Percentiles rank a stretch among this genome's conserved stretches.
Conservation (phyloP, 208 protist species). For the Crithidia bombi region DNA sequence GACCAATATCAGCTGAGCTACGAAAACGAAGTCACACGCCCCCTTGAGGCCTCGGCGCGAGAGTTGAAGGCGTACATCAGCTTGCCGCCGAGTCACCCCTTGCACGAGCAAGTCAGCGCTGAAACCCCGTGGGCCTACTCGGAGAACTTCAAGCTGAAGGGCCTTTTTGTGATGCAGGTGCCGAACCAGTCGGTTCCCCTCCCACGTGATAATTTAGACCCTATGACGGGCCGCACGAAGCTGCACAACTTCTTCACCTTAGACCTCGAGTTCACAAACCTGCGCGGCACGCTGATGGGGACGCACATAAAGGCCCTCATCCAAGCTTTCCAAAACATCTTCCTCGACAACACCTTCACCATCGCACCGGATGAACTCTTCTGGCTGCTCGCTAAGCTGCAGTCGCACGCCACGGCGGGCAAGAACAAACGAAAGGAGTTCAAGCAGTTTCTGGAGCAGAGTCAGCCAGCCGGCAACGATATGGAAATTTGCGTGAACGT, state of each 20-base stretch:
- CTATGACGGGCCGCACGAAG: constrained; percentile 50
- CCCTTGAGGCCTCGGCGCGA: constrained; percentile 52
- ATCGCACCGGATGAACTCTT: constrained; percentile 83
- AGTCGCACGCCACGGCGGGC: constrained; percentile 67
- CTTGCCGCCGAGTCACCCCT: constrained; percentile 71
- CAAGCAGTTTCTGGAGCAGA: constrained; percentile 67
- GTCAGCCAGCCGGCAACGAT: constrained; percentile 65
- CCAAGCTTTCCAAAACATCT: constrained; percentile 69
- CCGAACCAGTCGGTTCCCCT: constrained; percentile 71
- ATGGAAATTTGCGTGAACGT: constrained; percentile 67
- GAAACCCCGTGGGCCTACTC: constrained; percentile 52
- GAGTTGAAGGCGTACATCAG: constrained; percentile 63
- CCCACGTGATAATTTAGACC: constrained; percentile 53
- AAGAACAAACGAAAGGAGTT: constrained; percentile 83
- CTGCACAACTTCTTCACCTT: constrained; percentile 73
- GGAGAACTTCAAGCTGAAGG: constrained; percentile 54
- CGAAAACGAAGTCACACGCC: constrained; percentile 76
- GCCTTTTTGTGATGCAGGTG: constrained; percentile 63
- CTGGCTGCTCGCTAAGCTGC: constrained; percentile 82
- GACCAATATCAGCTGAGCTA: constrained; percentile 84
- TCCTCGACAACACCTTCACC: constrained; percentile 64
- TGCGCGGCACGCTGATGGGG: constrained; percentile 65
- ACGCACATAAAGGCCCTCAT: constrained; percentile 74
- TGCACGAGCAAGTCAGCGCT: constrained; percentile 47
- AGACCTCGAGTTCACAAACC: constrained; percentile 61